Evolutionary conservation across 352 stramenopile species (phyloP), one percentile per base, ranked within the genome.

Genomic region (Pythium brachiatum): DNA sequence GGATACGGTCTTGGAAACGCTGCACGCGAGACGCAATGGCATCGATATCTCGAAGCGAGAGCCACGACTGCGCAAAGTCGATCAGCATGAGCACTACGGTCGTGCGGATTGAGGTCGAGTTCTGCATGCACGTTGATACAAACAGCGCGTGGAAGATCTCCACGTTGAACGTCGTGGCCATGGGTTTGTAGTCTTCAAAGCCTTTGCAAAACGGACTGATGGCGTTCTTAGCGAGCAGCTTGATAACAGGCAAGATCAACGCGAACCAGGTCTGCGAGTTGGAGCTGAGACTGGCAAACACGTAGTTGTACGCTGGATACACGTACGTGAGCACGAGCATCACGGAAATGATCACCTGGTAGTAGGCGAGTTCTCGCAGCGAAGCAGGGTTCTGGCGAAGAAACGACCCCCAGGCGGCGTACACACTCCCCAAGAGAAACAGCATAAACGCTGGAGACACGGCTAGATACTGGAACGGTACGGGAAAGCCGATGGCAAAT

Each of bases 151-250:
- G 57, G 47, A 70, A 66, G 2, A 62, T 21, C 21, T 66, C 57
- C 16, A 66, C 64, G 8, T 55, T 60, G 13, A 66, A 53, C 5
- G 62, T 58, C 1, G 62, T 38, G 1, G 43, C n/a, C n/a, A 64
- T 66, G 12, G 70, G 66, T 16, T 69, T 83, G 7, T 53, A 39
- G 21, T 73, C 75, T 21, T 75, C 67, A 13, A 34, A 66, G 23
- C 50, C 41, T 9, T 15, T 13, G 15, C 56, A 56, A 51, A 61
- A 21, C 20, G 47, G 29, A 57, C 64, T 69, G 21, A 82, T 68
- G 20, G 62, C 47, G 52, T 78, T 76, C 57, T 83, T 81, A 26
- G 62, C 66, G 1, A 47, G 36, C n/a, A 83, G 57, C 46, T 83
- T 83, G 27, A 81, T 62, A 20, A 78, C 48, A 11, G 67, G 72